phyloP scores from a whole-genome alignment of 305 asterid species.

The Salvia sclarea region DNA sequence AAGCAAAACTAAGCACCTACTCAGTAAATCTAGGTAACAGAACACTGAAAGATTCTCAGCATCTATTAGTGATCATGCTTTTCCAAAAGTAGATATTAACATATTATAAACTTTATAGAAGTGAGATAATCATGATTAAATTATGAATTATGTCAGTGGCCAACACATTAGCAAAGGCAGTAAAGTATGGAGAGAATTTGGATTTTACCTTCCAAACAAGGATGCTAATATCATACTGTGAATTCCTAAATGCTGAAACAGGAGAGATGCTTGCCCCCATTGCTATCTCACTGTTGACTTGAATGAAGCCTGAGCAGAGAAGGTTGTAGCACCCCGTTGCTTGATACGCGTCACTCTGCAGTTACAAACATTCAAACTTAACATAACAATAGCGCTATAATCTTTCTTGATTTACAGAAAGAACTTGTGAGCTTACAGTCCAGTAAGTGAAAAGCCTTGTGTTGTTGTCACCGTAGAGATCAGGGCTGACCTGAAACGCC shows the following conservation, averaged over 20 bases:
- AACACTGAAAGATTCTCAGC: slow-evolving; percentile 26
- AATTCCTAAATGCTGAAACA: slow-evolving; percentile 56
- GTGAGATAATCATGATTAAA: slow-evolving; percentile 1
- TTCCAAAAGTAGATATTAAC: background rate
- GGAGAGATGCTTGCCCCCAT: slow-evolving; percentile 99
- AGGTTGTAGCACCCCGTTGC: slow-evolving; percentile 98
- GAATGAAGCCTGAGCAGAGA: slow-evolving; percentile 91
- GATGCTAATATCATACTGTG: slow-evolving; percentile 85
- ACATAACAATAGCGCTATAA: background rate
- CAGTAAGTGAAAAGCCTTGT: slow-evolving; percentile 95
- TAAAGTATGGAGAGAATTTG: slow-evolving; percentile 20
- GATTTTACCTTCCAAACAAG: slow-evolving; percentile 82
- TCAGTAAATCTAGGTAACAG: background rate
- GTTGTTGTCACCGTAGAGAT: slow-evolving; percentile 95
- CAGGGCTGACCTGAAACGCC: slow-evolving; percentile 86
- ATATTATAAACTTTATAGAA: background rate
- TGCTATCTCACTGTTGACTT: slow-evolving; percentile 77
- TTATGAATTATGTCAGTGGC: background rate
- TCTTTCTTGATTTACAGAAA: background rate
- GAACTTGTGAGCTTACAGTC: slow-evolving; percentile 64
- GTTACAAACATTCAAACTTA: background rate
- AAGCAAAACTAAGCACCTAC: background rate
- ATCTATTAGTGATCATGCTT: slow-evolving; percentile 22
- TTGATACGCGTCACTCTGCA: slow-evolving; percentile 97
- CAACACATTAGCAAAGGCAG: slow-evolving; percentile 2